These are phyloP conservation scores for Brettanomyces sp. DNA, from an alignment of 805 yeast genomes.

Conservation along the genomic window DNA sequence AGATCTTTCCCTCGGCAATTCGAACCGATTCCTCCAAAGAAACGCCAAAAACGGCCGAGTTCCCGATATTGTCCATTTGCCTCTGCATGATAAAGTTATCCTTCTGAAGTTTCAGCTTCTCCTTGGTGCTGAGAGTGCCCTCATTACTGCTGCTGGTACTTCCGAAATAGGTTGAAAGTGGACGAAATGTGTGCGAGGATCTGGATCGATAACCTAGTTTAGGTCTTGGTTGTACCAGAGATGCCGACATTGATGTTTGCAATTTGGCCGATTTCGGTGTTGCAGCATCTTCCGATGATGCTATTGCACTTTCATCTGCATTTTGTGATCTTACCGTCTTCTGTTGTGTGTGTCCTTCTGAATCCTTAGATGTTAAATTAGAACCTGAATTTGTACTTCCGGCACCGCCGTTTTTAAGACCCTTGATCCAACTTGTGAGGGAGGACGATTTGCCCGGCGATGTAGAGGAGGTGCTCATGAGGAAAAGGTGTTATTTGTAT, in stretches of 20 bases:
- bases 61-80: slow-evolving; percentile 33
- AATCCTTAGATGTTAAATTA: background rate
- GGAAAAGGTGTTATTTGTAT: background rate
- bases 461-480: background rate
- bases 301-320: background rate
- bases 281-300: background rate
- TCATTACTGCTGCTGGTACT: slow-evolving; percentile 14
- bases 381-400: background rate
- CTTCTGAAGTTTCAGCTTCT: slow-evolving; percentile 30
- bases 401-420: slow-evolving; percentile 2
- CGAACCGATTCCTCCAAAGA: slow-evolving; percentile 61
- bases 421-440: slow-evolving; percentile 7
- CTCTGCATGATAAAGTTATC: slow-evolving; percentile 37
- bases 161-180: slow-evolving; percentile 23
- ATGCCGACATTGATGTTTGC: slow-evolving; percentile 13
- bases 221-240: slow-evolving; percentile 30
- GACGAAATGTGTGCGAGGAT: slow-evolving; percentile 36
- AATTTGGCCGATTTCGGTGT: no score
- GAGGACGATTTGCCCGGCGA: slow-evolving; percentile 6
- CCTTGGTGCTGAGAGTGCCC: slow-evolving; percentile 13
- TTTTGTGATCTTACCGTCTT: background rate
- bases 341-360: background rate
- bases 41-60: slow-evolving; percentile 68
- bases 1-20: slow-evolving; percentile 70
- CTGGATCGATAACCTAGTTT: slow-evolving; percentile 40